Evolutionary conservation across 2,329 filamentous ascomycete species (phyloP).

Genomic region (Hysterium pulicare): DNA sequence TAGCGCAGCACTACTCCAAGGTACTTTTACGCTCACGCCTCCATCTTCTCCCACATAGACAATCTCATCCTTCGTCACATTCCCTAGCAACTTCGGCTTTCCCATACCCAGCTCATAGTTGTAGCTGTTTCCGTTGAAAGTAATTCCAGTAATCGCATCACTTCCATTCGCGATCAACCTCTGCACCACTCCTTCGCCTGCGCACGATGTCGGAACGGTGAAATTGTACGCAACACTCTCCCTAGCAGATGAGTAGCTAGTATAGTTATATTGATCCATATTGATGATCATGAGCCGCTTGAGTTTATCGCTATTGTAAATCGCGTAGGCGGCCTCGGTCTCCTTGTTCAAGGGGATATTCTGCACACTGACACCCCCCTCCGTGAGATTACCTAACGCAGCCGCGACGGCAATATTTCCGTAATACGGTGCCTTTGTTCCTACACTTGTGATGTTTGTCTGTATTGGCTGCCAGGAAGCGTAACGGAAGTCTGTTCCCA

Average conservation of each 20-base stretch:
- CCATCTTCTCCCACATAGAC: constrained; percentile 12
- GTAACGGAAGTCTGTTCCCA: constrained; percentile 62
- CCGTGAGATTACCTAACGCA: constrained; percentile 48
- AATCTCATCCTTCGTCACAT: constrained; percentile 54
- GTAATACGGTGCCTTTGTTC: constrained; percentile 64
- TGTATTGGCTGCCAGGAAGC: constrained; percentile 58
- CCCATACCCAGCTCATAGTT: constrained; percentile 58
- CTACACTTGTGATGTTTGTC: constrained; percentile 49
- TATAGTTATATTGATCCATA: constrained; percentile 59
- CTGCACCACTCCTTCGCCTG: constrained; percentile 39
- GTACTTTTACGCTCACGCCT: not conserved
- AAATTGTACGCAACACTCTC: constrained; percentile 43
- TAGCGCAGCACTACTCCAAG: not conserved
- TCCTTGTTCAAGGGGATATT: constrained; percentile 44
- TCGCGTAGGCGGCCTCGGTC: constrained; percentile 54
- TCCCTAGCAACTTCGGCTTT: constrained; percentile 51
- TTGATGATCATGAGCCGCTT: constrained; percentile 55
- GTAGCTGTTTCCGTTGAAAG: constrained; percentile 61
- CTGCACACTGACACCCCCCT: constrained; percentile 43
- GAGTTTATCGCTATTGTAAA: constrained; percentile 48
- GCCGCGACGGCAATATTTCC: constrained; percentile 58
- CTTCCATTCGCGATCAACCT: constrained; percentile 60
- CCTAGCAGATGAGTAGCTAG: constrained; percentile 26
- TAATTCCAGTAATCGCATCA: constrained; percentile 60
- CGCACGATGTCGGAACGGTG: constrained; percentile 28